Conservation (phyloP, 1,139 yeast species). For the Lodderomyces metapsilosis region DNA sequence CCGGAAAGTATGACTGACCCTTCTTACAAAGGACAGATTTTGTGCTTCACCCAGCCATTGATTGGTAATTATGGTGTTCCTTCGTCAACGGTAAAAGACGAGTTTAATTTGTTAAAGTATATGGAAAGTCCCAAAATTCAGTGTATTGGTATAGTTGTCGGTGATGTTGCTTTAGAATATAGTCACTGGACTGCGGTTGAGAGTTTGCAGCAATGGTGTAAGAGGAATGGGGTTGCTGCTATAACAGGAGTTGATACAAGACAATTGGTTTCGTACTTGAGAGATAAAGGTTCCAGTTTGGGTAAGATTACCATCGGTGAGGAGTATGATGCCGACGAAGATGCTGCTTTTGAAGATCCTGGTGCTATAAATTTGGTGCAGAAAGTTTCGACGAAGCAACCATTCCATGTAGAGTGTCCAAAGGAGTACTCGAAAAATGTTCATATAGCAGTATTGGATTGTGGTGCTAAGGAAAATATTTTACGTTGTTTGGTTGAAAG, state of each 20-base stretch:
- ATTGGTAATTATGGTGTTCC: conserved; percentile 99
- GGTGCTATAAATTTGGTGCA: conserved; percentile 87
- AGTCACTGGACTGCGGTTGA: conserved; percentile 99
- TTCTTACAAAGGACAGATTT: conserved; percentile 91
- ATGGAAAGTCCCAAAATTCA: conserved; percentile 90
- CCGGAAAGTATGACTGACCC: conserved; percentile 99
- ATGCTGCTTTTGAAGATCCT: conserved; percentile 92
- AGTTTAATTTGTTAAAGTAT: conserved; percentile 79
- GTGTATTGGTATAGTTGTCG: conserved; percentile 93
- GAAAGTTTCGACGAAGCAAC: conserved; percentile 92
- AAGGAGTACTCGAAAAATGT: conserved; percentile 53
- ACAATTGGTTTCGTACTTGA: conserved; percentile 83
- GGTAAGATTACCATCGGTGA: conserved; percentile 90
- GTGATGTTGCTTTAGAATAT: conserved; percentile 91
- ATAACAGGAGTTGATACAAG: conserved; percentile 97
- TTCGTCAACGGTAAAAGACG: conserved; percentile 73
- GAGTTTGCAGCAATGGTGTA: conserved; percentile 92
- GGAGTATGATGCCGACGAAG: conserved; percentile 87
- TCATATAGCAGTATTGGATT: conserved; percentile 91
- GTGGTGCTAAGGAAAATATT: conserved; percentile 98
- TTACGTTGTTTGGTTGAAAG: conserved; percentile 89
- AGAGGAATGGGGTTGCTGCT: conserved; percentile 94
- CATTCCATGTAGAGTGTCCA: conserved; percentile 80
- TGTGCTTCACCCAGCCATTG: conserved; percentile 94
- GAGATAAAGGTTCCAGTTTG: conserved; percentile 93